phyloP scores from a whole-genome alignment of 2,329 filamentous ascomycete genomes.

The Aureobasidium sp. region DNA sequence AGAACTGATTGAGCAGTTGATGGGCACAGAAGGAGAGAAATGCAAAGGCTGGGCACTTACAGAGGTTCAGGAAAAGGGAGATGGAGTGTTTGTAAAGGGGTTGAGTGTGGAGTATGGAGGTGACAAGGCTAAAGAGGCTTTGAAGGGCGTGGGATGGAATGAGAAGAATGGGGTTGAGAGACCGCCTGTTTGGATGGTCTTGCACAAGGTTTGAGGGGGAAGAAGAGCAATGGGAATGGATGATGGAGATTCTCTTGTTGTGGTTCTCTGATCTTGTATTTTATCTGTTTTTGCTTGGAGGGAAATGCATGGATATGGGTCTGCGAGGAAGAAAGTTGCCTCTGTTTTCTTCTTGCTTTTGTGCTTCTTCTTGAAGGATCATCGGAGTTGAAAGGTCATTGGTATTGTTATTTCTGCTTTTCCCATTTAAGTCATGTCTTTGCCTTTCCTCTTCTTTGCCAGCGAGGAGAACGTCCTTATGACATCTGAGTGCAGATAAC shows the following conservation, averaged over 20 bases:
- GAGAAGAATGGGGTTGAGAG: conserved; percentile 23
- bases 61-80: conserved; percentile 28
- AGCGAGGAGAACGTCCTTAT: too few relatives aligned
- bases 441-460: too few relatives aligned
- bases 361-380: too few relatives aligned
- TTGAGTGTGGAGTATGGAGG: conserved; percentile 23
- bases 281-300: too few relatives aligned
- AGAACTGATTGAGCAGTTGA: conserved; percentile 27
- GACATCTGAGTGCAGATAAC: too few relatives aligned
- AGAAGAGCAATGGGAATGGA: not conserved
- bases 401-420: too few relatives aligned
- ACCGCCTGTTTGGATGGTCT: conserved; percentile 31
- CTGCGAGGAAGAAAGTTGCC: too few relatives aligned
- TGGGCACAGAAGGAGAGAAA: conserved; percentile 18
- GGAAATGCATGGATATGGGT: too few relatives aligned
- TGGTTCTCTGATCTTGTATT: not conserved
- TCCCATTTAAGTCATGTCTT: too few relatives aligned
- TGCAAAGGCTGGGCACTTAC: conserved; percentile 27
- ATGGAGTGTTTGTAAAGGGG: conserved; percentile 27
- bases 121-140: conserved; percentile 24
- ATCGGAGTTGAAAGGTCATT: too few relatives aligned
- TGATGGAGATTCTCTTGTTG: too few relatives aligned
- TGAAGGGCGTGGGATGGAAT: conserved; percentile 28
- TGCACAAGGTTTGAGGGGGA: conserved; percentile 22
- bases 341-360: too few relatives aligned